Evolutionary conservation across 139 green algal species (phyloP).

Genomic region (Zygnema cylindricum): DNA sequence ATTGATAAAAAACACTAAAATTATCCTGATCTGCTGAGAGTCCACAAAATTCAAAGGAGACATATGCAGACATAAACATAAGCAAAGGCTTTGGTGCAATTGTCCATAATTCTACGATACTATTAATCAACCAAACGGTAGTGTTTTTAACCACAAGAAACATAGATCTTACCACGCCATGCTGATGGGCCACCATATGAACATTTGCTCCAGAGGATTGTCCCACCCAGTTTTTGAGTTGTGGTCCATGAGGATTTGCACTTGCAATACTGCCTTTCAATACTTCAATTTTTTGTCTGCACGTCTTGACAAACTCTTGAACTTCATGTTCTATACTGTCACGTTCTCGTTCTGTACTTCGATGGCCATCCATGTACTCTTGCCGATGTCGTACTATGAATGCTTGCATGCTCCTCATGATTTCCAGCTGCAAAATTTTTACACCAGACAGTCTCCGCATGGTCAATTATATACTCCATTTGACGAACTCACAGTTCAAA

Average conservation of each 20-base stretch:
- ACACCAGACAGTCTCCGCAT: not conserved
- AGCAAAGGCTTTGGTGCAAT: no score
- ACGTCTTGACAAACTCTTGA: conserved; percentile 20
- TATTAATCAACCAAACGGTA: no score
- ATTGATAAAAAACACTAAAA: no score
- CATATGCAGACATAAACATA: no score
- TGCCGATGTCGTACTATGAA: conserved; percentile 48
- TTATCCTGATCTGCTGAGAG: no score
- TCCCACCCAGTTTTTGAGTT: not conserved
- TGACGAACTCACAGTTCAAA: not conserved
- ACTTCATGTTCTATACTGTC: conserved; percentile 61
- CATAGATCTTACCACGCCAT: conserved; percentile 72
- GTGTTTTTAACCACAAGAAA: no score
- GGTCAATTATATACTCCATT: no score
- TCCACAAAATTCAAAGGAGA: no score
- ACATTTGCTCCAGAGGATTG: conserved; percentile 61
- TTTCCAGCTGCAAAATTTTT: conserved; percentile 42
- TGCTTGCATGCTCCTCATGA: conserved; percentile 43
- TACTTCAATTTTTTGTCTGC: conserved; percentile 20
- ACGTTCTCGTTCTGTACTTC: conserved; percentile 37
- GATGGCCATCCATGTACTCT: conserved; percentile 35
- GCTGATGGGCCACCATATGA: conserved; percentile 75
- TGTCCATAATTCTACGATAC: no score
- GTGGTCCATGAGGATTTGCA: not conserved
- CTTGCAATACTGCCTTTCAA: conserved; percentile 32